Conservation (phyloP, 176 grass and related monocot species). For the Eleusine coracana region DNA sequence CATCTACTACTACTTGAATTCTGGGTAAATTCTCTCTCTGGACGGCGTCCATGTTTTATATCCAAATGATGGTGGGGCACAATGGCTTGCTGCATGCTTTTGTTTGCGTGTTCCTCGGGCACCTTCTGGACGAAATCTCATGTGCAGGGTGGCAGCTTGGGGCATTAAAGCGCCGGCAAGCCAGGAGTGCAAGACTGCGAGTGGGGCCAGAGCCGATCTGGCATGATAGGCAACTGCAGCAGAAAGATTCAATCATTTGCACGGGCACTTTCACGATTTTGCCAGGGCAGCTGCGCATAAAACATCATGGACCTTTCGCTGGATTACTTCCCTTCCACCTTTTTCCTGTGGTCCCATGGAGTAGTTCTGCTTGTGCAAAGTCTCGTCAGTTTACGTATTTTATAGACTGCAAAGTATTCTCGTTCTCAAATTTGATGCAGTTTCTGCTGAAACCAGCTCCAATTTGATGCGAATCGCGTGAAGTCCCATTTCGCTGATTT, state of each 20-base stretch:
- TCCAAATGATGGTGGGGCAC: background rate
- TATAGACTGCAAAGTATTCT: background rate
- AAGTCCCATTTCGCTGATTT: background rate
- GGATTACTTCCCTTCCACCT: constrained; percentile 33
- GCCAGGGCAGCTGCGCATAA: constrained; percentile 36
- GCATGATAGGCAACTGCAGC: constrained; percentile 23
- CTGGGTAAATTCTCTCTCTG: background rate
- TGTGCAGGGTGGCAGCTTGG: constrained; percentile 42
- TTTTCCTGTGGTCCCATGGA: constrained; percentile 25
- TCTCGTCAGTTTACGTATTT: background rate
- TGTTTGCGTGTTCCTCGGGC: constrained; percentile 31
- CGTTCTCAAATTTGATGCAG: background rate
- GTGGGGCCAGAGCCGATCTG: constrained; percentile 43
- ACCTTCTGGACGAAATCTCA: constrained; percentile 29
- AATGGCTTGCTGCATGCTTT: constrained; percentile 15
- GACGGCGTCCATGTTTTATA: constrained; percentile 13
- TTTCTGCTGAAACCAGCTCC: background rate
- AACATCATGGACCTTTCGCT: constrained; percentile 41
- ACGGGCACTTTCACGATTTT: constrained; percentile 31
- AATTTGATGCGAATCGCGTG: background rate
- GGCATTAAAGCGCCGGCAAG: constrained; percentile 38
- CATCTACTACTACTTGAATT: background rate
- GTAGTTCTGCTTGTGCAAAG: background rate
- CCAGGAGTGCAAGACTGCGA: constrained; percentile 13
- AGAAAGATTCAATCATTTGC: constrained; percentile 45